A percentile compares a stretch with the other conserved stretches of the same genome.
Conservation (phyloP, 768 basidiomycete species). For the Rhizopogon vesiculosus region DNA sequence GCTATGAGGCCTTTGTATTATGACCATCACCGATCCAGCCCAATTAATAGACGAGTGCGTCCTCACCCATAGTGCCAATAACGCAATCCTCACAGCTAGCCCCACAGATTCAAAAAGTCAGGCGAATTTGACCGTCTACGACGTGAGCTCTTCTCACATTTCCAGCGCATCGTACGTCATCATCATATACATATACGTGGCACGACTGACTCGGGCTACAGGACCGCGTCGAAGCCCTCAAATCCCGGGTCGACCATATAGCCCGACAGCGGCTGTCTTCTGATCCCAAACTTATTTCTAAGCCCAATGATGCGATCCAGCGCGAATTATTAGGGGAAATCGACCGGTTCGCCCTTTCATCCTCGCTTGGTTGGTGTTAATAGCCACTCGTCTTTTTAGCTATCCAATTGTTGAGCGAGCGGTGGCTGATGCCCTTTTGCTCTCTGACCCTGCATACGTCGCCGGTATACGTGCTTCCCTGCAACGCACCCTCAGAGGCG, state of each 20-base stretch:
- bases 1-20: slow-evolving; percentile 12
- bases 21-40: slow-evolving; percentile 53
- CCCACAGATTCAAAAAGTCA: slow-evolving; percentile 66
- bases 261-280: slow-evolving; percentile 49
- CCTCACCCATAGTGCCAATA: background rate
- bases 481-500: slow-evolving; percentile 38
- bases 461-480: slow-evolving; percentile 38
- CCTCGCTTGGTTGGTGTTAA: background rate
- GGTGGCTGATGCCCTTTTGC: slow-evolving; percentile 42
- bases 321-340: slow-evolving; percentile 68
- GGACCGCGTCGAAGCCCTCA: slow-evolving; percentile 50
- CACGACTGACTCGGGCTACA: slow-evolving; percentile 19
- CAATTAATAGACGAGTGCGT: slow-evolving; percentile 64
- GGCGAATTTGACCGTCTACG: slow-evolving; percentile 75
- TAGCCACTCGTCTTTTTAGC: slow-evolving; percentile 25
- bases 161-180: slow-evolving; percentile 54
- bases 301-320: slow-evolving; percentile 48
- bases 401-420: slow-evolving; percentile 67
- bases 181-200: background rate
- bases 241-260: slow-evolving; percentile 56
- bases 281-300: slow-evolving; percentile 49
- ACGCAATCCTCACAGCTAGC: background rate
- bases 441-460: slow-evolving; percentile 44
- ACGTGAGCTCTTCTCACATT: slow-evolving; percentile 56
- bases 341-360: slow-evolving; percentile 46